Conservation (phyloP, 2,329 filamentous ascomycete genomes). For the Cercospora nicotianae region DNA sequence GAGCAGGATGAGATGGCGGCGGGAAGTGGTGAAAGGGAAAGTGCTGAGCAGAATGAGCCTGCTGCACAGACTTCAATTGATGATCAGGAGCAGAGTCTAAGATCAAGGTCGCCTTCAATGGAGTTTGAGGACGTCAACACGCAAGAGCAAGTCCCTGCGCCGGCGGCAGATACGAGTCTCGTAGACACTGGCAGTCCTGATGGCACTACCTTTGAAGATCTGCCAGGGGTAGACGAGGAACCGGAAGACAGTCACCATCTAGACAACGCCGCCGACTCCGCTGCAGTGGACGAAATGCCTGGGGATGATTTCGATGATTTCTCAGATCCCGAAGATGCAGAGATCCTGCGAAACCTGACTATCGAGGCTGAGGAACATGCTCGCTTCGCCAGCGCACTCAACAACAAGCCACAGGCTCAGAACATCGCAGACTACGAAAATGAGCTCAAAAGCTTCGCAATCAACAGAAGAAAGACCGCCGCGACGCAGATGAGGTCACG, state of each 20-base stretch:
- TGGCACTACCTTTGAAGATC: slow-evolving; percentile 16
- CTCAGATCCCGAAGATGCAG: slow-evolving; percentile 89
- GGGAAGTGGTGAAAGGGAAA: too few relatives aligned
- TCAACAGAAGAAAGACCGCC: slow-evolving; percentile 95
- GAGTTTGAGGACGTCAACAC: slow-evolving; percentile 19
- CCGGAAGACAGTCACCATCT: slow-evolving; percentile 29
- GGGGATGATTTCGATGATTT: slow-evolving; percentile 48
- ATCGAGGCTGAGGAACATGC: slow-evolving; percentile 92
- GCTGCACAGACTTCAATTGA: too few relatives aligned
- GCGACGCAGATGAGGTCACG: slow-evolving; percentile 95
- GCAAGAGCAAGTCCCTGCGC: background rate
- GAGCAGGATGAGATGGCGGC: background rate
- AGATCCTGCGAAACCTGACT: slow-evolving; percentile 80
- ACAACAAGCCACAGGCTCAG: slow-evolving; percentile 68
- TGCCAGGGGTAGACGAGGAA: slow-evolving; percentile 24
- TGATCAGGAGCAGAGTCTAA: too few relatives aligned
- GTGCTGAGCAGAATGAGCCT: too few relatives aligned
- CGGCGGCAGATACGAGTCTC: slow-evolving; percentile 42
- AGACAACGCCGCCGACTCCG: slow-evolving; percentile 35
- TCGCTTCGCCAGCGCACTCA: slow-evolving; percentile 84
- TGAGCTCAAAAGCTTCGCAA: slow-evolving; percentile 82
- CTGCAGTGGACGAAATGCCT: slow-evolving; percentile 32
- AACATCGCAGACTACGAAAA: slow-evolving; percentile 79
- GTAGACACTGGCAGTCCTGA: slow-evolving; percentile 50
- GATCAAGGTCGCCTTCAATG: slow-evolving; percentile 18